Percentiles rank a stretch among this genome's conserved stretches.
phyloP scores from a whole-genome alignment of 148 eudicot genomes.

The Polygonum maritimum region DNA sequence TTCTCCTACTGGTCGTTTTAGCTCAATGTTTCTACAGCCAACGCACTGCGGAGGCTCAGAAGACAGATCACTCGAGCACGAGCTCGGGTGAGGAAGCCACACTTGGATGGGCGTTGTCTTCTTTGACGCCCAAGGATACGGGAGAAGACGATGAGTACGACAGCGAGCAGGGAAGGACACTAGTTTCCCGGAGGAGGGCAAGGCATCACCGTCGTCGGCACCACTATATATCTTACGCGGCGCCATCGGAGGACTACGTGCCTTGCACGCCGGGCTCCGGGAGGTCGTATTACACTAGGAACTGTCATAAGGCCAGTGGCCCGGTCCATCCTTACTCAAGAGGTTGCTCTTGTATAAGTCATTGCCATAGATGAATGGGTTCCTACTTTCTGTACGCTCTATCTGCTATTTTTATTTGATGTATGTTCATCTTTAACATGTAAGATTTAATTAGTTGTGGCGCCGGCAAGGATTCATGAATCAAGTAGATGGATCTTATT shows the following conservation, averaged over 20 bases:
- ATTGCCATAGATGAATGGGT: conserved; percentile 2
- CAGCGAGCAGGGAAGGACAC: not conserved
- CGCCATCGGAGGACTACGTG: conserved; percentile 29
- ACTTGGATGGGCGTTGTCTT: not conserved
- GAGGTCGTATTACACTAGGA: conserved; percentile 33
- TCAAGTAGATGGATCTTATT: too few species aligned
- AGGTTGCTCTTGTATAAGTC: conserved; percentile 35
- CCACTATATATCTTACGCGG: conserved; percentile 37
- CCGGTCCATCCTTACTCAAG: conserved; percentile 32
- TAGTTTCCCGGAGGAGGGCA: conserved; percentile 19
- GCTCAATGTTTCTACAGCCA: not conserved
- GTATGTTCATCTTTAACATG: too few species aligned
- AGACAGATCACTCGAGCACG: not conserved
- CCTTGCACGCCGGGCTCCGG: conserved; percentile 41
- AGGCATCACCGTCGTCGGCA: conserved; percentile 7
- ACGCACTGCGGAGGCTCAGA: not conserved
- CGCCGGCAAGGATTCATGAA: too few species aligned
- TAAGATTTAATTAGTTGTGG: too few species aligned
- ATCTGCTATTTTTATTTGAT: not conserved
- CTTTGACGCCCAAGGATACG: not conserved
- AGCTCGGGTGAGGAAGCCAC: too few species aligned
- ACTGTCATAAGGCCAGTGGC: conserved; percentile 25
- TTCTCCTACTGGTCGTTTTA: not conserved
- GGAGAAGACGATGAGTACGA: not conserved
- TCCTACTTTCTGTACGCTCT: not conserved